Evolutionary conservation across 2,329 filamentous ascomycete species (phyloP), one percentile per base, ranked within the genome.

Genomic region (Verticillium nonalfalfae): DNA sequence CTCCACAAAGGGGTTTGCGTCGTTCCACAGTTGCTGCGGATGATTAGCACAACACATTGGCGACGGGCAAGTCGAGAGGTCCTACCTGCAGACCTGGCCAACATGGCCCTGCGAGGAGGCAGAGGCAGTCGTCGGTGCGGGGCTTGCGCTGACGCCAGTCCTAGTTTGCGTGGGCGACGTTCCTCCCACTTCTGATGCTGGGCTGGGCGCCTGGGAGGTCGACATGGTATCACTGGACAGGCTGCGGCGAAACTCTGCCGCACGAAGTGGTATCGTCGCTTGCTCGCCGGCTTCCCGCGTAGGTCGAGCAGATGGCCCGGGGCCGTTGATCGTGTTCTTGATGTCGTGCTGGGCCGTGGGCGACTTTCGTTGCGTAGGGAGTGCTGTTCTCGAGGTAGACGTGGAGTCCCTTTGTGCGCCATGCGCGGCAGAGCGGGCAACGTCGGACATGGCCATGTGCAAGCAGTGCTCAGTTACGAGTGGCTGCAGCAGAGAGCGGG

Each of bases 1-100:
- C 95, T 87, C 95, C 95, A 99, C 40, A 99, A 78, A 31, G 95
- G 95, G 56, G 95, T 99, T 73, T 90, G 88, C 59, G 93, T 97
- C 15, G 95, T 98, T 62, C 89, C 90, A 73, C 95, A 99, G 76
- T 99, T 99, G 73, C 95, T 99, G 64, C 38, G 57, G 59, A 18
- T 52, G 18, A 60, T 75, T 65, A 74, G 70, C 60, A 64, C 35
- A 40, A 14, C 7, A 35, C 6, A 18, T 11, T 18, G 45, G 18
- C 45, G 57, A 57, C 14, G 26, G 38, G 38, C 10, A 31, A 38
- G 36, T 33, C 54, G 54, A 39, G 26, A 38, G 26, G 55, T 69
- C 82, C 70, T 77, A 90, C 89, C 88, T 91, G 85, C 89, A 91
- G 56, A 90, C 78, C 72, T 91, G 89, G 2, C 87, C 88, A 58